Evolutionary conservation across 768 basidiomycete species (phyloP), one percentile per base, ranked within the genome.

Genomic region (Baorangia bicolor): DNA sequence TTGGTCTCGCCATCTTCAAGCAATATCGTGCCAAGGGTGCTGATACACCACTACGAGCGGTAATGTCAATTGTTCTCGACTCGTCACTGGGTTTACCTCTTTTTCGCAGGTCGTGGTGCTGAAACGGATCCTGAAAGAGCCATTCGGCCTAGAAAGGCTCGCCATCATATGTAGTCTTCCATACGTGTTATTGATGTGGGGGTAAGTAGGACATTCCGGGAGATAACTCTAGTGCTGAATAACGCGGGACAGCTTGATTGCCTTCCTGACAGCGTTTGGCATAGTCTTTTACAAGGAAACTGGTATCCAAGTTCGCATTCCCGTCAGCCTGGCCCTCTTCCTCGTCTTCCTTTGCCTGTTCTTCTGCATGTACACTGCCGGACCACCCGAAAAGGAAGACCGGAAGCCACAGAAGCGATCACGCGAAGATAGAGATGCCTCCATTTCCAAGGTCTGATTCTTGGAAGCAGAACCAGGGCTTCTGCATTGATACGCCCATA

Each of bases 141-240:
- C 48, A 9, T 57, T 67, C 20, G 74, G 75, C 14, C 57, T 74
- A 3, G 75, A 77, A 46, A 64, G 69, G 13, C 63, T 78, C 30
- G 66, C 77, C 6, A 72, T 77, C 33, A 65, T 74, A 47, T 78
- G 73, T 46, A 74, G 72, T 53, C 68, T 78, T 40, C 76, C 76
- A 7, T 74, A 77, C 33, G 73, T 73, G 34, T 55, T 76, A 8
- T 61, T 78, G 39, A 69, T 78, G 69, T 78, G 74, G 70, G 62
- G 71, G 77, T 77, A 49, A 51, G 72, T 47, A 0, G 3, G 16
- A 5, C 14, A 3, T 44, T 27, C 5, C 18, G 20, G 9, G 40
- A 27, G 5, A 3, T 10, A 13, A 9, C 3, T 31, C 25, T 39
- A 9, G 34, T 2, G 44, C 50, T 65, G 20, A 67, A 23, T 18